A percentile compares a stretch with the other conserved stretches of the same genome.
phyloP scores from a whole-genome alignment of 2,329 filamentous ascomycete species.

The Monosporascus sp. region DNA sequence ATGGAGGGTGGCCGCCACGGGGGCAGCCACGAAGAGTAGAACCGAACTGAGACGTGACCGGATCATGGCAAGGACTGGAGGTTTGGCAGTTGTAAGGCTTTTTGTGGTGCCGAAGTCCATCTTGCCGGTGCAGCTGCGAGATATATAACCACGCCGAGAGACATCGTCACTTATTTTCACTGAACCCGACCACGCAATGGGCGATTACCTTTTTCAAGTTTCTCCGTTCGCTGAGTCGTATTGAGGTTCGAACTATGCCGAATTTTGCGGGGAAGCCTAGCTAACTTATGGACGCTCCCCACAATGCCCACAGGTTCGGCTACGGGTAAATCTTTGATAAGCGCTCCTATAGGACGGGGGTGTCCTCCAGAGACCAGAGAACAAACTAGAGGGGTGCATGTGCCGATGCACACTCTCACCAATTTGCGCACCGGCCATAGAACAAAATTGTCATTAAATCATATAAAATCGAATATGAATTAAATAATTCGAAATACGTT shows the following conservation, averaged over 20 bases:
- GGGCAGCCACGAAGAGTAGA: slow-evolving; percentile 5
- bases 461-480: no score
- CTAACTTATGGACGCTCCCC: neutral
- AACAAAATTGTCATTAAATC: no score
- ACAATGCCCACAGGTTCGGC: neutral
- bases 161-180: neutral
- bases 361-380: no score
- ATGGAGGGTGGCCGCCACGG: slow-evolving; percentile 13
- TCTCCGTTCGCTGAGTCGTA: neutral
- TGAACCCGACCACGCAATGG: neutral
- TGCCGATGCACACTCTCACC: no score
- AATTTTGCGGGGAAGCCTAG: neutral
- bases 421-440: no score
- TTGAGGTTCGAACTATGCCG: neutral
- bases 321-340: neutral
- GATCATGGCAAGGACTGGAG: neutral
- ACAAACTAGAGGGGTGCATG: no score
- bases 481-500: no score
- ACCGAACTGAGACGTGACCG: neutral
- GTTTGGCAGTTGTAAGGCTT: neutral
- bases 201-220: neutral
- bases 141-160: neutral
- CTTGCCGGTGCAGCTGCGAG: neutral
- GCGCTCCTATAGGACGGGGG: neutral
- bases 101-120: neutral